Evolutionary conservation across 495 filamentous ascomycete species (phyloP).

Genomic region (Penicillium manginii): DNA sequence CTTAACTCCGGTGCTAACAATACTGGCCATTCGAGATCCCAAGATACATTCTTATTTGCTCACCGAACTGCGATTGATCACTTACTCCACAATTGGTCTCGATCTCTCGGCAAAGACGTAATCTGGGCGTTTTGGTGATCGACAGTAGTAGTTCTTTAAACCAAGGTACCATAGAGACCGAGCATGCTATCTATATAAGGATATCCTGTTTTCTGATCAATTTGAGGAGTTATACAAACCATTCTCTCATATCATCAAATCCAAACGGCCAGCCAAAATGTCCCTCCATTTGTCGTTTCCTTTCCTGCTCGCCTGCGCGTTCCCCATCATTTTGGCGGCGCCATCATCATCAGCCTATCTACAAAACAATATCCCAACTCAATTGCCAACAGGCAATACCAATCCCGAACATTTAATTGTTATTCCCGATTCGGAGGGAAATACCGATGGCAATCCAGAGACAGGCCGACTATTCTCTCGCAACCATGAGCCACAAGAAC

Average conservation of each 20-base stretch:
- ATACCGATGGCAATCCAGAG: neutral
- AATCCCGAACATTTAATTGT: neutral
- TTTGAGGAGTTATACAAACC: too few relatives aligned
- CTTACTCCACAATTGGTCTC: neutral
- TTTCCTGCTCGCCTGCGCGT: neutral
- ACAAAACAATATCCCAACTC: neutral
- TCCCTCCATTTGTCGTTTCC: neutral
- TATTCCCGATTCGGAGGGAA: neutral
- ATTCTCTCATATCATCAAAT: too few relatives aligned
- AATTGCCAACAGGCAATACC: neutral
- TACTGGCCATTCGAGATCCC: neutral
- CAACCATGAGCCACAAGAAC: neutral
- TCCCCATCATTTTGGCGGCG: neutral
- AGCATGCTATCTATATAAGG: neutral
- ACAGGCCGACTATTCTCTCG: neutral
- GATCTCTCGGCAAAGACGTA: neutral
- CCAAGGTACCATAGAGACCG: neutral
- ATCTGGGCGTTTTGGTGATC: too few relatives aligned
- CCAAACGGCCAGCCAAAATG: neutral
- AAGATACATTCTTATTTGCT: neutral
- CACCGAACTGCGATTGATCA: neutral
- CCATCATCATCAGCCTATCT: neutral
- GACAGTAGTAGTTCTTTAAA: too few relatives aligned
- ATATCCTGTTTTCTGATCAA: neutral
- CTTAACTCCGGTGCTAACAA: constrained; percentile 3